phyloP scores from a whole-genome alignment of 2,329 filamentous ascomycete genomes.

The Passalora sequoiae region DNA sequence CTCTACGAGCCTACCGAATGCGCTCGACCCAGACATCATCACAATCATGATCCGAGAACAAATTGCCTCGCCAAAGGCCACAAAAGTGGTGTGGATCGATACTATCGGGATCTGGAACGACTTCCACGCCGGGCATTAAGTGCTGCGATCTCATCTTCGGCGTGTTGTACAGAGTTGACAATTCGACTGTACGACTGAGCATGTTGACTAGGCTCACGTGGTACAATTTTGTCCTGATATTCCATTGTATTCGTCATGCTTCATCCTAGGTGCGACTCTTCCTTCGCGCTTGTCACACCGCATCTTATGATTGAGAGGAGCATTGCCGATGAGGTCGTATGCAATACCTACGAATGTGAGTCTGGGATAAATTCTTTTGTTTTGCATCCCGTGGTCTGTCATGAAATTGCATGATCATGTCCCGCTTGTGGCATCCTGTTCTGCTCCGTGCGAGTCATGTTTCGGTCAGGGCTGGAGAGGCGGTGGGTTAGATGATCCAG shows the following conservation, averaged over 20 bases:
- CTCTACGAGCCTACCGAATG: conserved; percentile 9
- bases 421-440: too few relatives aligned
- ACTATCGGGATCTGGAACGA: conserved; percentile 9
- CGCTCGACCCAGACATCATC: conserved; percentile 2
- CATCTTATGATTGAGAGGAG: neutral
- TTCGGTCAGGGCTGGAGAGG: too few relatives aligned
- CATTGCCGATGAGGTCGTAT: neutral
- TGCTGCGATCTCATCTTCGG: conserved; percentile 11
- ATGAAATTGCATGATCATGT: too few relatives aligned
- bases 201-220: too few relatives aligned
- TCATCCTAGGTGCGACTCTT: neutral
- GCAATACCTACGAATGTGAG: too few relatives aligned
- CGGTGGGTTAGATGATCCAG: too few relatives aligned
- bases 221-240: conserved; percentile 4
- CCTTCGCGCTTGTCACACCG: conserved; percentile 4
- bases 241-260: too few relatives aligned
- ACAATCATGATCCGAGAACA: conserved; percentile 10
- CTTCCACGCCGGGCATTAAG: conserved; percentile 7
- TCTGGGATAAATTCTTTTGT: too few relatives aligned
- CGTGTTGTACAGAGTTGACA: conserved; percentile 10
- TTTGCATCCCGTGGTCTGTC: too few relatives aligned
- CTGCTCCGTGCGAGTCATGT: too few relatives aligned
- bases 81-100: conserved; percentile 13
- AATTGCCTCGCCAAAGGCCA: conserved; percentile 2
- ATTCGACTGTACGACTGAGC: conserved; percentile 12